These are phyloP conservation scores for Xylariaceae sp. DNA, from an alignment of 2,329 filamentous ascomycete genomes.

Conservation along the genomic window DNA sequence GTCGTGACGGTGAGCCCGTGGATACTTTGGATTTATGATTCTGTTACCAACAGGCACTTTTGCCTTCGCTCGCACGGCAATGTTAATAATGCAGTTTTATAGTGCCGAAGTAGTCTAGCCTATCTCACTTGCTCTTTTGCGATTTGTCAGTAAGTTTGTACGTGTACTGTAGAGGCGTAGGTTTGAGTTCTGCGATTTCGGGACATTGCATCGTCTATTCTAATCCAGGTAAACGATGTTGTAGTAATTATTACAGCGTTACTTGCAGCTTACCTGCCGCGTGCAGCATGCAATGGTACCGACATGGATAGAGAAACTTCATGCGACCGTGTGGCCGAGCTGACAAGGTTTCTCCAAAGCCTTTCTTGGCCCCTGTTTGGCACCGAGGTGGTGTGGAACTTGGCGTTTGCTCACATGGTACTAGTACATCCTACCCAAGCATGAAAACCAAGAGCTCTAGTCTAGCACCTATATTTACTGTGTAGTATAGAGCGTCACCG, in stretches of 20 bases:
- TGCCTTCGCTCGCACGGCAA: conserved; percentile 16
- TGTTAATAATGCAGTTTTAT: conserved; percentile 15
- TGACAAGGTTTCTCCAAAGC: conserved; percentile 29
- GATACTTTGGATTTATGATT: conserved; percentile 16
- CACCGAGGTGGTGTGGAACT: conserved; percentile 17
- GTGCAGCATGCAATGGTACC: conserved; percentile 8
- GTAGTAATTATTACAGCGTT: conserved; percentile 11
- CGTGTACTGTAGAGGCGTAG: too few species aligned
- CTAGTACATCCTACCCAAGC: conserved; percentile 11
- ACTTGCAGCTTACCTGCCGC: conserved; percentile 11
- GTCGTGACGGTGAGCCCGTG: conserved; percentile 19
- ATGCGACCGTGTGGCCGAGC: conserved; percentile 10
- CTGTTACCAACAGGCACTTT: conserved; percentile 15
- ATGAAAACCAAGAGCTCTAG: conserved; percentile 2
- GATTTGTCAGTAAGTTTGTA: conserved; percentile 24
- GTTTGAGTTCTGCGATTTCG: conserved; percentile 11
- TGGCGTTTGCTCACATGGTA: conserved; percentile 10
- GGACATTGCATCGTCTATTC: conserved; percentile 16
- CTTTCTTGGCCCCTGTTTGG: not conserved
- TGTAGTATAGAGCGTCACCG: conserved; percentile 24
- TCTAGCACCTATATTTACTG: conserved; percentile 26
- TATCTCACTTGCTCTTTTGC: conserved; percentile 10
- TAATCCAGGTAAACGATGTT: conserved; percentile 10
- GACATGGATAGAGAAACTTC: conserved; percentile 8
- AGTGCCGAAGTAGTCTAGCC: conserved; percentile 11